Conservation (phyloP, 1,284 basidiomycete genomes). For the Athelia sp. region DNA sequence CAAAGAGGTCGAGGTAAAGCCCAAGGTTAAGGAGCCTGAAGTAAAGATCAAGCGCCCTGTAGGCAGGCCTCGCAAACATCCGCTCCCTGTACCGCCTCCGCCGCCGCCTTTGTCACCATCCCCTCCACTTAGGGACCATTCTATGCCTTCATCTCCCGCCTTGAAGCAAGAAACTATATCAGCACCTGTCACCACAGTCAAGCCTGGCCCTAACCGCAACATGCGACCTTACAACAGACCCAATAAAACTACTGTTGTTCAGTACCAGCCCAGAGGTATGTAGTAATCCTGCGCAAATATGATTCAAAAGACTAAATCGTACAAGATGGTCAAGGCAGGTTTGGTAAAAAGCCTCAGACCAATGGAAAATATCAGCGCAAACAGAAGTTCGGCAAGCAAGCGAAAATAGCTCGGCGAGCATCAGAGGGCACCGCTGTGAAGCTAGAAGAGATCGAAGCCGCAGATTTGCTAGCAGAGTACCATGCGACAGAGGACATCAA, state of each 20-base stretch:
- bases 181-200: neutral
- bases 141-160: neutral
- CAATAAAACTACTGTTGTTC: neutral
- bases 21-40: too few relatives aligned
- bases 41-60: neutral
- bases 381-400: slow-evolving; percentile 22
- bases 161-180: neutral
- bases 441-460: slow-evolving; percentile 18
- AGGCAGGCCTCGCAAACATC: neutral
- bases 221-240: neutral
- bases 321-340: slow-evolving; percentile 1
- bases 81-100: too few relatives aligned
- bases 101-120: neutral
- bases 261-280: neutral
- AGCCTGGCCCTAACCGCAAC: neutral
- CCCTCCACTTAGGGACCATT: neutral
- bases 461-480: neutral
- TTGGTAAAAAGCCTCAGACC: slow-evolving; percentile 21
- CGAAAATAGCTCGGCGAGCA: slow-evolving; percentile 32
- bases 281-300: neutral
- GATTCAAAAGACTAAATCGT: neutral
- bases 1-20: neutral
- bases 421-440: slow-evolving; percentile 35
- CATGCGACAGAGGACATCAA: neutral
- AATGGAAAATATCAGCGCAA: slow-evolving; percentile 46